Evolutionary conservation across 2,329 filamentous ascomycete genomes (phyloP), one percentile per base, ranked within the genome.

Genomic region (Aspergillus sclerotialis): DNA sequence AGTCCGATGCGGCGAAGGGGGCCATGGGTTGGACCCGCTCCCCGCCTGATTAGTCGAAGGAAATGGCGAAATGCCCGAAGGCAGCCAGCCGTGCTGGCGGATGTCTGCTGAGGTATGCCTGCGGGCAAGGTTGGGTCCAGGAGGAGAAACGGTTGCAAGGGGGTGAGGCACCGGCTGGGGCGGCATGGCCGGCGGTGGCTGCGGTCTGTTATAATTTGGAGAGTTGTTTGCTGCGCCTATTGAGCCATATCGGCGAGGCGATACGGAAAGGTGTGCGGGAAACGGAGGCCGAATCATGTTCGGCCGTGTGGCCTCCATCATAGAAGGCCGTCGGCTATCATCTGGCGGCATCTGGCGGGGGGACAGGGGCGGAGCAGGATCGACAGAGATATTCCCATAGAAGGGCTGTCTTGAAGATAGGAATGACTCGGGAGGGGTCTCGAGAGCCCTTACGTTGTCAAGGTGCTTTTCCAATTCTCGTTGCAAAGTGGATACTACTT

Each of bases 91-190:
- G 55, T 88, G 83, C 49, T 89, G 82, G 34, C 92, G 82, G 48
- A 98, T 96, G 57, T 98, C 92, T 38, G 92, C 92, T 25, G 89
- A 90, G 2, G 92, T 98, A 63, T 98, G 92, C 41, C 90, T 78
- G 43, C 90, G 80, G 28, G 80, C 76, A 30, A 94, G 70, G 50
- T 79, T 88, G 37, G 78, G 75, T 1, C 59, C 61, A n/a, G 75
- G 72, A 15, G 75, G 72, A 24, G 76, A 63, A 37, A 69, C 69
- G 35, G 66, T 68, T n/a, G 74, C 69, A 23, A 76, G 63, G 12
- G 76, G 76, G 53, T 78, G 76, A 12, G 81, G 75, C 13, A 81
- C 69, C 21, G 80, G 80, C 19, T 79, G 76, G 36, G 80, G 80
- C n/a, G 78, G 76, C 13, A 78, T 72, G 7, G 79, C 75, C 39